Evolutionary conservation across 2,329 filamentous ascomycete genomes (phyloP).

Genomic region (Claviceps arundinis): DNA sequence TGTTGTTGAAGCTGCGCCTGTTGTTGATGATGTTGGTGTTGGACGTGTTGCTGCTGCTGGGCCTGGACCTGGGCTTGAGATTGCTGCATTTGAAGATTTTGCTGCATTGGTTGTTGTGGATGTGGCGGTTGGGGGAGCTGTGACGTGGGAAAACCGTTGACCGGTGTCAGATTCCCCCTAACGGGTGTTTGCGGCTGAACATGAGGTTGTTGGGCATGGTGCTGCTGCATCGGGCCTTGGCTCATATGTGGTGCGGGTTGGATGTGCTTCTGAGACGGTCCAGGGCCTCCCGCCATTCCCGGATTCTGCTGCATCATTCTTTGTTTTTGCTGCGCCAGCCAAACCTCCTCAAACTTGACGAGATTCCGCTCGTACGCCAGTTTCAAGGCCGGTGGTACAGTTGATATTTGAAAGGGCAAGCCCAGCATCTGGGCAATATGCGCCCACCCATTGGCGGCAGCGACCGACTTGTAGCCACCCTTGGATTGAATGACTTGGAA

Average conservation of each 20-base stretch:
- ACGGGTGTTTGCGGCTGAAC: constrained; percentile 26
- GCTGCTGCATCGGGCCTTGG: constrained; percentile 21
- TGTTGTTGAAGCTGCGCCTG: too few species aligned
- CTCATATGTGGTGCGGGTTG: constrained; percentile 23
- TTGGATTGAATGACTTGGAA: constrained; percentile 64
- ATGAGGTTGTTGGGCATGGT: constrained; percentile 19
- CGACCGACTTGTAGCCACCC: constrained; percentile 65
- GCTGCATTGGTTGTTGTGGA: constrained; percentile 4
- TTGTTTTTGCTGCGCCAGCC: constrained; percentile 41
- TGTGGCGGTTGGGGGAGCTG: constrained; percentile 15
- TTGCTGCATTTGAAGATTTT: constrained; percentile 15
- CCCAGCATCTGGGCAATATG: constrained; percentile 53
- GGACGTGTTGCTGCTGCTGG: not conserved
- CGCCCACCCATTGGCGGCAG: constrained; percentile 57
- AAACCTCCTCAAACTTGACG: constrained; percentile 61
- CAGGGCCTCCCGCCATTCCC: constrained; percentile 6
- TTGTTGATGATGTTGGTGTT: too few species aligned
- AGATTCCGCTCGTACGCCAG: constrained; percentile 66
- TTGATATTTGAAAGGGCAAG: constrained; percentile 50
- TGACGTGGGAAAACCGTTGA: constrained; percentile 25
- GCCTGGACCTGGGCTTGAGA: constrained; percentile 7
- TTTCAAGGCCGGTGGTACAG: constrained; percentile 56
- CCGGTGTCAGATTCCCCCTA: constrained; percentile 24
- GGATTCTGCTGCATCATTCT: constrained; percentile 34
- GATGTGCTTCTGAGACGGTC: constrained; percentile 22